Conservation (phyloP, 495 filamentous ascomycete species). For the Annulohypoxylon maeteangense region DNA sequence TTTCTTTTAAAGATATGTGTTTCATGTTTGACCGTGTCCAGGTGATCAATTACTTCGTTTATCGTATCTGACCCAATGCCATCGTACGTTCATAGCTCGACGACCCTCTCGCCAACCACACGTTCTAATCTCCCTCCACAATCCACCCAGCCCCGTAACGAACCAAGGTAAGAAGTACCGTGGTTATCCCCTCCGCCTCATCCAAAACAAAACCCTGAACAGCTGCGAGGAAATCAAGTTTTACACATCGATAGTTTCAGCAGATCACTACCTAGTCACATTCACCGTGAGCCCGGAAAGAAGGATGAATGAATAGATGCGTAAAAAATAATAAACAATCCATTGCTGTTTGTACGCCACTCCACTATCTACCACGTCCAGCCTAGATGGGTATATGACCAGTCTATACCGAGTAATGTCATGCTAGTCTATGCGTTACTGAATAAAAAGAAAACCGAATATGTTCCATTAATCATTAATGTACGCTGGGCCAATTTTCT, state of each 20-base stretch:
- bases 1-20: background rate
- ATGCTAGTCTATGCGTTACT: conserved; percentile 15
- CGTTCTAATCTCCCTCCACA: background rate
- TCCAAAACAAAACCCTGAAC: background rate
- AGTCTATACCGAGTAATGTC: conserved; percentile 18
- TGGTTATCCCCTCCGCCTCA: background rate
- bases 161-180: background rate
- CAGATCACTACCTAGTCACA: background rate
- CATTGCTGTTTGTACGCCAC: conserved; percentile 16
- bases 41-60: background rate
- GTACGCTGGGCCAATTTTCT: background rate
- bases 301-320: background rate
- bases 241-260: background rate
- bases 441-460: background rate
- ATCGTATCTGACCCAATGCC: background rate
- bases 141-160: background rate
- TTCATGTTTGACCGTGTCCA: background rate
- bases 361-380: conserved; percentile 7
- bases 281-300: background rate
- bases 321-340: background rate
- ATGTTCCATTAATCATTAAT: conserved; percentile 19
- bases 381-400: conserved; percentile 31
- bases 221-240: background rate
- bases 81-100: background rate
- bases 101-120: background rate